phyloP scores from a whole-genome alignment of 2,329 filamentous ascomycete species.

The Trichoderma koningii region DNA sequence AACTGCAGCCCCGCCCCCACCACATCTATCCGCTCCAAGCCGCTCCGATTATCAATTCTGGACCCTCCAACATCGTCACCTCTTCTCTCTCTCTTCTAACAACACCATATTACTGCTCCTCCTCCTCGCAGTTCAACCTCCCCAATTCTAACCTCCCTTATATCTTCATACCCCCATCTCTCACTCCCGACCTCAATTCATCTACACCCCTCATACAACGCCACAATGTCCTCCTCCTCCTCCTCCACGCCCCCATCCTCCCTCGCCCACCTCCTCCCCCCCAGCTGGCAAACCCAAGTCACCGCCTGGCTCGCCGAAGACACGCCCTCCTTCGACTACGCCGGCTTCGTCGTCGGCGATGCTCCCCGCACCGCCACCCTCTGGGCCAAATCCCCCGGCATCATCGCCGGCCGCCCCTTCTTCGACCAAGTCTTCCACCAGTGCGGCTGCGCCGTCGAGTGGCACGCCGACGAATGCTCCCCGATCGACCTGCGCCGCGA shows the following conservation, averaged over 20 bases:
- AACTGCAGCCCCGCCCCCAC: slow-evolving; percentile 17
- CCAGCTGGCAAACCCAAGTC: slow-evolving; percentile 79
- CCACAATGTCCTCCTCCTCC: slow-evolving; percentile 30
- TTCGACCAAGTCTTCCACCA: slow-evolving; percentile 92
- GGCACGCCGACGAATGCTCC: slow-evolving; percentile 78
- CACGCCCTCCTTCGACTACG: slow-evolving; percentile 94
- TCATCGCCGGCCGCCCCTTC: slow-evolving; percentile 91
- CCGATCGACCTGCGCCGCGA: slow-evolving; percentile 58
- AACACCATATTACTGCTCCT: neutral
- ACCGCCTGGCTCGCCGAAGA: slow-evolving; percentile 91
- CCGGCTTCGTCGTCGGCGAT: slow-evolving; percentile 91
- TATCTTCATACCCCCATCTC: neutral
- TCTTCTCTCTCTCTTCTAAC: no score
- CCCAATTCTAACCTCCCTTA: no score
- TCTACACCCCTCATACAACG: neutral
- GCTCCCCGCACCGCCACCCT: slow-evolving; percentile 63
- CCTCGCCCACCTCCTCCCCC: slow-evolving; percentile 73
- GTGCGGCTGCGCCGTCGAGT: slow-evolving; percentile 87
- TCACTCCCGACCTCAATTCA: neutral
- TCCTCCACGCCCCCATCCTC: slow-evolving; percentile 38
- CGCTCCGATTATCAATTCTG: neutral
- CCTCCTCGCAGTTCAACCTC: no score
- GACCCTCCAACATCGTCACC: neutral
- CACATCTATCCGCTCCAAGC: slow-evolving; percentile 20
- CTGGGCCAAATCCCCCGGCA: slow-evolving; percentile 70